Conservation (phyloP, 2,329 filamentous ascomycete species). For the Aureobasidium vineae region DNA sequence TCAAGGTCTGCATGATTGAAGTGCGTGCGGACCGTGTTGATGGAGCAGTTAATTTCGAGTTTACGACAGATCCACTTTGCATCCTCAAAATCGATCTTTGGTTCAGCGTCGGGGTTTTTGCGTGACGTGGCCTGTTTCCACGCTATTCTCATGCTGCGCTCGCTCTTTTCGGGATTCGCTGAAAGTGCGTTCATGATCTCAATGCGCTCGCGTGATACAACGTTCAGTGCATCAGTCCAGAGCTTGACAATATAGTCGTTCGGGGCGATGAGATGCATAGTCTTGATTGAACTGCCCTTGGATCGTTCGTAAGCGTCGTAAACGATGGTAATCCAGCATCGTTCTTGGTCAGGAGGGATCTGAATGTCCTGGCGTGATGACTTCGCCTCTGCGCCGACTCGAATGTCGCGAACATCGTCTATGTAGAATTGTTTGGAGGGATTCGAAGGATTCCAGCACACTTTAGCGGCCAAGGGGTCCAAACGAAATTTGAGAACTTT, state of each 20-base stretch:
- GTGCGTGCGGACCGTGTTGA: slow-evolving; percentile 67
- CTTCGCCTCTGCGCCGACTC: slow-evolving; percentile 75
- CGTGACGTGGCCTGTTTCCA: slow-evolving; percentile 83
- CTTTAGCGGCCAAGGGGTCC: slow-evolving; percentile 78
- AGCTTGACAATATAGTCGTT: slow-evolving; percentile 67
- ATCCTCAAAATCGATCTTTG: slow-evolving; percentile 72
- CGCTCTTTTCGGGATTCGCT: slow-evolving; percentile 69
- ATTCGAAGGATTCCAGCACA: slow-evolving; percentile 79
- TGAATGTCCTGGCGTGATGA: slow-evolving; percentile 86
- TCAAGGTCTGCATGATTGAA: slow-evolving; percentile 72
- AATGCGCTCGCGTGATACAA: slow-evolving; percentile 80
- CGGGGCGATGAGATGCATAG: slow-evolving; percentile 81
- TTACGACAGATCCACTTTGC: slow-evolving; percentile 83
- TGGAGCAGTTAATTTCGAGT: slow-evolving; percentile 86
- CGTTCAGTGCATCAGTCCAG: slow-evolving; percentile 82
- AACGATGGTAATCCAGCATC: slow-evolving; percentile 84
- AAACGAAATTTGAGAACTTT: slow-evolving; percentile 73
- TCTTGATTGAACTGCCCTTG: slow-evolving; percentile 68
- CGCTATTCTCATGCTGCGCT: slow-evolving; percentile 62
- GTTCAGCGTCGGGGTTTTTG: slow-evolving; percentile 59
- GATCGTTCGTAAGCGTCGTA: slow-evolving; percentile 76
- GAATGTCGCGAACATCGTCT: slow-evolving; percentile 91
- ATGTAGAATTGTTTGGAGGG: slow-evolving; percentile 86
- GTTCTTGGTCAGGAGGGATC: slow-evolving; percentile 64
- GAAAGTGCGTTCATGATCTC: slow-evolving; percentile 88